Percentiles rank a stretch among this genome's conserved stretches.
These are phyloP conservation scores for Collybiopsis confluens DNA, from an alignment of 768 basidiomycete genomes.

Conservation along the genomic window DNA sequence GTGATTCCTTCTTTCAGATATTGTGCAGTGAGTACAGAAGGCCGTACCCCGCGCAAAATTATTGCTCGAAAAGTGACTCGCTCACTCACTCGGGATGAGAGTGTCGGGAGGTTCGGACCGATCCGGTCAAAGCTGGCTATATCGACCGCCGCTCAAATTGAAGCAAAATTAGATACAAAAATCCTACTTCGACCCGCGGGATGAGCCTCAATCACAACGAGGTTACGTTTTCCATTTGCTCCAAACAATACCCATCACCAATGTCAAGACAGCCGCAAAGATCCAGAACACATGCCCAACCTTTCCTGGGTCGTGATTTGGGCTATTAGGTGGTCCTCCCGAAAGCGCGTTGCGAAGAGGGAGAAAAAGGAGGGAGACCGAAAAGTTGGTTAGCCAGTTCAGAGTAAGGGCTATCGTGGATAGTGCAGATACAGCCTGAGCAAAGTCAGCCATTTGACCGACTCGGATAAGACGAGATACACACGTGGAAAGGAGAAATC, in stretches of 20 bases:
- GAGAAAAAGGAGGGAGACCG: conserved; percentile 81
- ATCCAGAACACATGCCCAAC: conserved; percentile 90
- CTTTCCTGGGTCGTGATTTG: conserved; percentile 39
- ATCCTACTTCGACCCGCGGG: no score
- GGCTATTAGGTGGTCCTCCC: conserved; percentile 36
- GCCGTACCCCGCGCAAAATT: no score
- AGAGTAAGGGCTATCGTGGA: conserved; percentile 71
- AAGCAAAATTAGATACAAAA: no score
- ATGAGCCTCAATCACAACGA: no score
- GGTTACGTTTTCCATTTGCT: background rate
- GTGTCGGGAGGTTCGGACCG: no score
- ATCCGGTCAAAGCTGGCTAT: no score
- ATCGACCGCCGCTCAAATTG: no score
- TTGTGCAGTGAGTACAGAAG: no score
- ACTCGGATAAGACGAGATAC: conserved; percentile 20
- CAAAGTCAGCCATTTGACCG: background rate
- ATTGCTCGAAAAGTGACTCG: no score
- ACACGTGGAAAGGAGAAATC: conserved; percentile 73
- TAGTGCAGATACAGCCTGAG: conserved; percentile 73
- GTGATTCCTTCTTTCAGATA: no score
- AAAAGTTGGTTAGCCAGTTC: conserved; percentile 82
- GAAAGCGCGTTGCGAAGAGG: conserved; percentile 77
- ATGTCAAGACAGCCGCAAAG: conserved; percentile 57
- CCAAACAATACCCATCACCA: conserved; percentile 11
- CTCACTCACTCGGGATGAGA: no score